phyloP scores from a whole-genome alignment of 257 asterid genomes.

The Lithospermum erythrorhizon region DNA sequence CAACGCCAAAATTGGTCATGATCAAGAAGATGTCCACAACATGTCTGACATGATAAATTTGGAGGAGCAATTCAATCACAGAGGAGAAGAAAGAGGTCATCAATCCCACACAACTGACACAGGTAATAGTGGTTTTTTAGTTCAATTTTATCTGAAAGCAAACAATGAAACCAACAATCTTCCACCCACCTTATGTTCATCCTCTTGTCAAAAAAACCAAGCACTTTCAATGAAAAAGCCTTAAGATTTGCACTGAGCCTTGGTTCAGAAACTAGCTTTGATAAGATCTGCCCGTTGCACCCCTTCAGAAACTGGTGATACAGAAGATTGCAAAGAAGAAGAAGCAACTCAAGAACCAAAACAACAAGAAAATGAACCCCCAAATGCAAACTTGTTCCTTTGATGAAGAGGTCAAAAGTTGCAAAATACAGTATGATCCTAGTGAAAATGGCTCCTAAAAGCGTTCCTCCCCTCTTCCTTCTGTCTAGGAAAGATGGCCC shows the following conservation, averaged over 20 bases:
- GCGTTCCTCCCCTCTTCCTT: slow-evolving; percentile 65
- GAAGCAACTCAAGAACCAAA: not conserved
- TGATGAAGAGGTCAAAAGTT: slow-evolving; percentile 21
- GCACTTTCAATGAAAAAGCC: slow-evolving; percentile 2
- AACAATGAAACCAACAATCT: not conserved
- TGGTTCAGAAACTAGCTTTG: slow-evolving; percentile 1
- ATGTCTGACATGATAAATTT: slow-evolving; percentile 31
- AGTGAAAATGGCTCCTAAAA: slow-evolving; percentile 18
- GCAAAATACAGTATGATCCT: slow-evolving; percentile 21
- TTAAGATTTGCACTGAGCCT: slow-evolving; percentile 2
- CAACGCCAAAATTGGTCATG: not conserved
- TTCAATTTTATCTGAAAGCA: not conserved
- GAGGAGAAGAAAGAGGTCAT: slow-evolving; percentile 6
- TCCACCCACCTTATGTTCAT: slow-evolving; percentile 2
- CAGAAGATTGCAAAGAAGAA: not conserved
- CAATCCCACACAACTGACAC: not conserved
- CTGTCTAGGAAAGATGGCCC: slow-evolving; percentile 37
- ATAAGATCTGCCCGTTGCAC: not conserved
- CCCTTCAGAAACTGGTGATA: not conserved
- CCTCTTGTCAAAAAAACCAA: not conserved
- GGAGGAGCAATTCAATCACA: slow-evolving; percentile 42
- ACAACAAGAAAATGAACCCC: not conserved
- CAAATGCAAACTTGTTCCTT: slow-evolving; percentile 6
- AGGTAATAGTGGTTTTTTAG: slow-evolving; percentile 1
- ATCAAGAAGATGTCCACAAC: not conserved